Evolutionary conservation across 768 basidiomycete genomes (phyloP).

Genomic region (Hericium alpestre): DNA sequence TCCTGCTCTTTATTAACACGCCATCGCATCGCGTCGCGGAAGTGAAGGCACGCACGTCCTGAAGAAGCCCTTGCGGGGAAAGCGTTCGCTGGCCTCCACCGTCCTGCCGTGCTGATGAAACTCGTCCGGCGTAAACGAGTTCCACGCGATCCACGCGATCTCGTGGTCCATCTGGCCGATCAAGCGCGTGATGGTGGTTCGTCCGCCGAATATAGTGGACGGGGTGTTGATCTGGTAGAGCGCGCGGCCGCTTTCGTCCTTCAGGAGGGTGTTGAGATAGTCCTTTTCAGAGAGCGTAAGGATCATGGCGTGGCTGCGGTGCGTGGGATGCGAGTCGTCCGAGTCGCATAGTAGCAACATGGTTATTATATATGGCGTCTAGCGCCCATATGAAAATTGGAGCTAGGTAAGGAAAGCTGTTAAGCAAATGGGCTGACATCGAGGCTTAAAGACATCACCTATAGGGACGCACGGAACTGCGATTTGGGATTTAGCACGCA

Average conservation of each 20-base stretch:
- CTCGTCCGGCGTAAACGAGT: background rate
- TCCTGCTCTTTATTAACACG: background rate
- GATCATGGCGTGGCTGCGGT: background rate
- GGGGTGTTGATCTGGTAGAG: background rate
- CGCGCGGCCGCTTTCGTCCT: background rate
- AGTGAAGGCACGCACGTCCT: background rate
- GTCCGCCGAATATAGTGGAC: background rate
- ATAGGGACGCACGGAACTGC: no score
- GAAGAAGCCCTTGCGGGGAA: background rate
- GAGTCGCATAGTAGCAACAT: no score
- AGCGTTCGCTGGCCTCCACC: background rate
- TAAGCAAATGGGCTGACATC: no score
- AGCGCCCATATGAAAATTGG: no score
- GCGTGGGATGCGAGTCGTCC: no score
- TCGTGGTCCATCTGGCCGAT: background rate
- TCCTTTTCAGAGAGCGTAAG: background rate
- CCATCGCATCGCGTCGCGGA: background rate
- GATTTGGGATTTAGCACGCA: no score
- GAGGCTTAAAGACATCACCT: no score
- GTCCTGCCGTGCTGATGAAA: background rate
- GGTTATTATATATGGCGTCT: no score
- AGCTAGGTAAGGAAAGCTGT: no score
- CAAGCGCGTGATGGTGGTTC: background rate
- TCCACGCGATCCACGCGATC: constrained; percentile 1
- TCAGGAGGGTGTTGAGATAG: background rate